Percentiles rank a stretch among this genome's conserved stretches.
Evolutionary conservation across 2,329 filamentous ascomycete species (phyloP).

Genomic region (Colletotrichum cereale): DNA sequence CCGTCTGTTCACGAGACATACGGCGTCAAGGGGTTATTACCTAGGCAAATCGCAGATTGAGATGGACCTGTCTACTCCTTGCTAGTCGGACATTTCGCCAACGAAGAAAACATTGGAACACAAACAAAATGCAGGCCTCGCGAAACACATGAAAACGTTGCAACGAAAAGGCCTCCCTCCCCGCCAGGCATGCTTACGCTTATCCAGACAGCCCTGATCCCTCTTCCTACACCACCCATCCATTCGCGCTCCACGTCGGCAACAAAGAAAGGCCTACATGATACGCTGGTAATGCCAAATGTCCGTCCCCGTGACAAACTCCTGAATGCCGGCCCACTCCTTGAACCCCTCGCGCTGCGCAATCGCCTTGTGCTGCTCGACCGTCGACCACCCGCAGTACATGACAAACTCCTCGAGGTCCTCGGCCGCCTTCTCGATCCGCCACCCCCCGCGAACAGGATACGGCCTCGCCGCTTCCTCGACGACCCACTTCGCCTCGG

Average conservation of each 20-base stretch:
- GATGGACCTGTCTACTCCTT: conserved; percentile 33
- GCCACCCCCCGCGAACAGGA: conserved; percentile 56
- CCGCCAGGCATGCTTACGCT: not conserved
- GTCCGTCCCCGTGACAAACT: conserved; percentile 44
- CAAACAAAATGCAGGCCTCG: conserved; percentile 36
- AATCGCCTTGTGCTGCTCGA: conserved; percentile 51
- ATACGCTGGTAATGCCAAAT: conserved; percentile 50
- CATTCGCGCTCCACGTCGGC: not conserved
- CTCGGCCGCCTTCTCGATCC: conserved; percentile 53
- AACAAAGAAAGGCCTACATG: conserved; percentile 40
- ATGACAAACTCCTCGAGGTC: conserved; percentile 55
- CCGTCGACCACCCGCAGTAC: conserved; percentile 53
- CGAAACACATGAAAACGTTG: not conserved
- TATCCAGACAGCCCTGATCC: not conserved
- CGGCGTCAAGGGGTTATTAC: conserved; percentile 68
- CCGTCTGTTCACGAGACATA: conserved; percentile 44
- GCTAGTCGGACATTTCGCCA: conserved; percentile 45
- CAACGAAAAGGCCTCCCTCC: not conserved
- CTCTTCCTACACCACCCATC: not conserved
- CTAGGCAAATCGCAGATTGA: conserved; percentile 59
- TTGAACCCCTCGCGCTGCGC: conserved; percentile 43
- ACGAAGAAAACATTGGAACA: conserved; percentile 40
- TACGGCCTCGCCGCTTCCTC: conserved; percentile 47
- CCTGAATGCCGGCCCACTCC: conserved; percentile 43
- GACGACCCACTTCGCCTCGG: conserved; percentile 48